phyloP scores from a whole-genome alignment of 371 early-diverging fungal genomes.

The Mucor plumbeus region DNA sequence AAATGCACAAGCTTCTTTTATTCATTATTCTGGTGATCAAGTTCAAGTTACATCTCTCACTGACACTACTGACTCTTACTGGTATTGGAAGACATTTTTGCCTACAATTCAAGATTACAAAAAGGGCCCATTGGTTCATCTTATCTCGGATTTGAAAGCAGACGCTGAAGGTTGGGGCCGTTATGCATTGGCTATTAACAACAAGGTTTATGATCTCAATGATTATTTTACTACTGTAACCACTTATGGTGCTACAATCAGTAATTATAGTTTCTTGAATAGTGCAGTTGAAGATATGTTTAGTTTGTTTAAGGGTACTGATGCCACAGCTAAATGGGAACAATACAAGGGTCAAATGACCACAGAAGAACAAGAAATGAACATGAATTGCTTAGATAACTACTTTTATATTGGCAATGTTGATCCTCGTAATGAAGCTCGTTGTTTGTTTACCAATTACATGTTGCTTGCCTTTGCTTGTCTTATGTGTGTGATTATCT shows the following conservation, averaged over 20 bases:
- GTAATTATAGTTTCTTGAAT: slow-evolving; percentile 52
- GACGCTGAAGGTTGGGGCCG: slow-evolving; percentile 43
- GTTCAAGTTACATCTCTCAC: neutral
- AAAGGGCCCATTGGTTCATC: slow-evolving; percentile 65
- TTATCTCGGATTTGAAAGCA: slow-evolving; percentile 37
- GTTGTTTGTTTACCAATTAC: slow-evolving; percentile 87
- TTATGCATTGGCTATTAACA: slow-evolving; percentile 61
- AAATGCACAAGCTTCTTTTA: slow-evolving; percentile 16
- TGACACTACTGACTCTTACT: slow-evolving; percentile 32
- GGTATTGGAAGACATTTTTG: slow-evolving; percentile 66
- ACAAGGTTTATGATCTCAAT: slow-evolving; percentile 73
- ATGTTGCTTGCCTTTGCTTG: slow-evolving; percentile 77
- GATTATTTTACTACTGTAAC: slow-evolving; percentile 57
- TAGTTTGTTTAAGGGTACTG: slow-evolving; percentile 62
- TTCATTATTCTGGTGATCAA: slow-evolving; percentile 40
- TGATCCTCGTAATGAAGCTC: slow-evolving; percentile 74
- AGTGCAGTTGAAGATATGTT: slow-evolving; percentile 58
- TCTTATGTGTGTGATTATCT: slow-evolving; percentile 77
- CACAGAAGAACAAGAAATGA: slow-evolving; percentile 29
- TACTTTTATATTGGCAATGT: slow-evolving; percentile 85
- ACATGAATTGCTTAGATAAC: slow-evolving; percentile 74
- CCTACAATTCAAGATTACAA: slow-evolving; percentile 60
- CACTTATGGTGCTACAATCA: slow-evolving; percentile 40
- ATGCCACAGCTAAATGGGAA: slow-evolving; percentile 62
- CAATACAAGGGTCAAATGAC: slow-evolving; percentile 28